Evolutionary conservation across 208 protist species (phyloP), one percentile per base, ranked within the genome.

Genomic region (Leishmania mexicana): DNA sequence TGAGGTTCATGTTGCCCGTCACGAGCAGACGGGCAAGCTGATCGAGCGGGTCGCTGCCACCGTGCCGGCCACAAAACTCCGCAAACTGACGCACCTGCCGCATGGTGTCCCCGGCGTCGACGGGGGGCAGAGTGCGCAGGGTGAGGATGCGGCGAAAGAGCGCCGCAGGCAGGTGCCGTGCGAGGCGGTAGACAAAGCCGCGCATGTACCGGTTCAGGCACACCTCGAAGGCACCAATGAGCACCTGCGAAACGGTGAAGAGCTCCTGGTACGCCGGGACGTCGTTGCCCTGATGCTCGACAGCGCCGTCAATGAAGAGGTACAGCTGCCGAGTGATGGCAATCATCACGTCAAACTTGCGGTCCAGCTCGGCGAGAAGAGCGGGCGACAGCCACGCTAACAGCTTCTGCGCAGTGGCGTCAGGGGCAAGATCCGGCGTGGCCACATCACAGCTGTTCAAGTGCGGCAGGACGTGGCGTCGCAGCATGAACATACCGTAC

Each of bases 331-430:
- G 94, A n/a, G 98, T 84, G 81, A 99, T 99, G 58, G 93, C 88
- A 82, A 99, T 77, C 28, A 99, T 90, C 21, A 99, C 87, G 75
- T 99, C 92, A 81, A 99, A 99, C 93, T 99, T 99, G 53, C 92
- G 85, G 49, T 87, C 76, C 57, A 97, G 84, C 87, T 98, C 95
- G n/a, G 84, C 80, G 40, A 87, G 86, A 67, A 98, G 91, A 21
- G 81, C 84, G 11, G 83, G 82, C 15, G 90, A 60, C 62, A 97
- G 89, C 93, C 93, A 96, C 35, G 47, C 78, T 15, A 68, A 42
- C 40, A 91, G 67, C 80, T 90, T 85, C 80, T 87, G 85, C 24
- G 67, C 13, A n/a, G 87, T 93, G 49, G 93, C 90, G 60, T 85
- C 76, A 0, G 92, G 88, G 17, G 88, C 40, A 53, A 97, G 86